phyloP scores from a whole-genome alignment of 768 basidiomycete species.

The Hygrophorus pudorinus region DNA sequence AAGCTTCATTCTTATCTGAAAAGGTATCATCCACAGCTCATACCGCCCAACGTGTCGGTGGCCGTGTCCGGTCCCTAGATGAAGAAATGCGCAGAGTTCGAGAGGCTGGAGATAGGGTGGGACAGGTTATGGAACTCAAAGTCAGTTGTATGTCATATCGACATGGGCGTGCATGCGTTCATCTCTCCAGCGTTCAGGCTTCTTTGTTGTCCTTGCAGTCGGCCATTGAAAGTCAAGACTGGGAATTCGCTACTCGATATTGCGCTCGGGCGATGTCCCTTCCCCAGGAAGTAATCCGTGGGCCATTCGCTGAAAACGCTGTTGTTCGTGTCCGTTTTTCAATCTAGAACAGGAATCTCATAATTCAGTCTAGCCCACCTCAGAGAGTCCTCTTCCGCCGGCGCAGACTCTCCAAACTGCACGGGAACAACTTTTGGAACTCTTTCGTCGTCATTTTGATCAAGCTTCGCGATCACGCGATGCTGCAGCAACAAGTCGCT shows the following conservation, averaged over 20 bases:
- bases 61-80: conserved; percentile 80
- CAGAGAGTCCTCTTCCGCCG: conserved; percentile 81
- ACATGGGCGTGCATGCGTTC: not conserved
- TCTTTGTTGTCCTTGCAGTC: conserved; percentile 41
- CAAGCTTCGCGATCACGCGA: conserved; percentile 75
- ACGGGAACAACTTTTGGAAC: conserved; percentile 61
- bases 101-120: conserved; percentile 85
- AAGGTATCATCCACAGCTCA: conserved; percentile 65
- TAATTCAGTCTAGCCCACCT: conserved; percentile 59
- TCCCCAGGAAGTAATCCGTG: conserved; percentile 66
- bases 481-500: conserved; percentile 80
- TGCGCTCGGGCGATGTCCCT: conserved; percentile 87
- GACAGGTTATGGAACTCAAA: conserved; percentile 93
- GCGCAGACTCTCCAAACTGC: conserved; percentile 70
- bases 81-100: conserved; percentile 88
- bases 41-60: conserved; percentile 85
- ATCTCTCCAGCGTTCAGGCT: conserved; percentile 18
- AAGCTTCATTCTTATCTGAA: conserved; percentile 42
- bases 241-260: conserved; percentile 90
- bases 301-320: conserved; percentile 75
- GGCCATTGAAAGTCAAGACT: conserved; percentile 80
- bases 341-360: conserved; percentile 7
- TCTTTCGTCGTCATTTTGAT: conserved; percentile 75
- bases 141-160: conserved; percentile 26
- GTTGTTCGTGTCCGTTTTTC: conserved; percentile 50